Base-by-base conservation (phyloP, 352 stramenopile genomes). In the Phytopythium delawarense region DNA sequence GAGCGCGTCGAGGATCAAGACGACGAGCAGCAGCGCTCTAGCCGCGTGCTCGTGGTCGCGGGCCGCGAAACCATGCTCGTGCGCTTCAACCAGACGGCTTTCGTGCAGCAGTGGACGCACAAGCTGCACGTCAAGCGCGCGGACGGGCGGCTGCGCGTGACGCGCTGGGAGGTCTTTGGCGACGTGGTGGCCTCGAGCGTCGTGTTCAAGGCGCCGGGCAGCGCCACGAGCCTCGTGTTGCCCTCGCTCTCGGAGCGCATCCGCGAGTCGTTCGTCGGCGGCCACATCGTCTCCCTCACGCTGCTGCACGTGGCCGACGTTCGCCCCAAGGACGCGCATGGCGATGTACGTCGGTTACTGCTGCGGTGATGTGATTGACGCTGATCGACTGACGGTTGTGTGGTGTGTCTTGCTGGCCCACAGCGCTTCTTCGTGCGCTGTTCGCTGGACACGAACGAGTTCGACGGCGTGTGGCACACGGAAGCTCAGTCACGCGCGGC, bases 31-130 rank as follows among this genome's bases (percentile, higher is more conserved):
- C 42, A 72, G 34, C 78, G 64, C 28, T 74, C 66, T 2, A 79
- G 76, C 55, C 78, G 79, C 50, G 79, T 95, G 20, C 64, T 95
- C 2, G 77, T 93, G 11, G 76, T 93, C 46, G 79, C 77, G 0
- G 86, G 86, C 23, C 81, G 81, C 20, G 86, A 95, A 67, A 92
- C 81, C 5, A 93, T 95, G 83, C 84, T 91, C 58, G 86, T 93
- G 52, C 84, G 86, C 15, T 78, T 78, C 63, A 91, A 90, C 55
- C 81, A 93, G 40, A 86, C 82, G 9, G 91, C 81, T 16, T 95
- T 95, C 63, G 90, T 92, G 80, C 86, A 95, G 69, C 84, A 92
- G 53, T 92, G 84, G 73, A 88, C 75, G 21, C 86, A 95, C 70
- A 93, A 95, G 55, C 72, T 95, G 46, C 81, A 95, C 63, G 91